Evolutionary conservation across 257 asterid genomes (phyloP).

Genomic region (Plectranthus barbatus): DNA sequence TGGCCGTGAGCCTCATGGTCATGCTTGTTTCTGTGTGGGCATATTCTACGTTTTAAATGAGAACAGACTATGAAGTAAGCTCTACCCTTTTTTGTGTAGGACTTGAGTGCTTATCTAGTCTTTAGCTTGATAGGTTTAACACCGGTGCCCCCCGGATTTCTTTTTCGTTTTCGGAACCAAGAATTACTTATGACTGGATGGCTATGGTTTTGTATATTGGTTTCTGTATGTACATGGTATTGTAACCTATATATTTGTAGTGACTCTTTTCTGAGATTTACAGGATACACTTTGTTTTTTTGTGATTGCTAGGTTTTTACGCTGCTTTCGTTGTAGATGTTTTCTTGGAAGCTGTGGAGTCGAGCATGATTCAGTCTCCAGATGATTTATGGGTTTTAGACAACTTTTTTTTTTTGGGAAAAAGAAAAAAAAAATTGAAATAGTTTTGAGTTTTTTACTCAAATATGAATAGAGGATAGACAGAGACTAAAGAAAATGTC

Average conservation of each 20-base stretch:
- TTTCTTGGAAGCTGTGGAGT: constrained; percentile 11
- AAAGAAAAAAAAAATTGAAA: too few relatives aligned
- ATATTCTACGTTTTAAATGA: constrained; percentile 15
- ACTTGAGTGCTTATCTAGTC: constrained; percentile 12
- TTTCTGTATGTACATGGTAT: constrained; percentile 13
- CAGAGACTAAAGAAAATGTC: too few relatives aligned
- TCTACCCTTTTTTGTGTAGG: constrained; percentile 10
- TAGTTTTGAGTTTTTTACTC: too few relatives aligned
- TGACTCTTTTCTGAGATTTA: constrained; percentile 1
- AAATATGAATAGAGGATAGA: too few relatives aligned
- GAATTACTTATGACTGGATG: constrained; percentile 5
- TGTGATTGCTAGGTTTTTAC: constrained; percentile 15
- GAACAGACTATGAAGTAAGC: background rate
- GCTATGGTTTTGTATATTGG: background rate
- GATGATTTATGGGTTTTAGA: background rate
- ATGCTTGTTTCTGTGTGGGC: constrained; percentile 34
- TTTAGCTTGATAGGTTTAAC: constrained; percentile 19
- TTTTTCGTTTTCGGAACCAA: background rate
- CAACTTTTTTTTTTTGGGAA: background rate
- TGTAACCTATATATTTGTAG: constrained; percentile 9
- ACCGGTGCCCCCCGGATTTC: background rate
- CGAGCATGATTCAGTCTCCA: background rate
- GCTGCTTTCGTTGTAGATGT: constrained; percentile 13
- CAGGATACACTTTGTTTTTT: background rate
- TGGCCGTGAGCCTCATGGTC: constrained; percentile 31